A percentile compares a stretch with the other conserved stretches of the same genome.
Conservation (phyloP, 2,329 filamentous ascomycete genomes). For the Pseudocercospora musae region DNA sequence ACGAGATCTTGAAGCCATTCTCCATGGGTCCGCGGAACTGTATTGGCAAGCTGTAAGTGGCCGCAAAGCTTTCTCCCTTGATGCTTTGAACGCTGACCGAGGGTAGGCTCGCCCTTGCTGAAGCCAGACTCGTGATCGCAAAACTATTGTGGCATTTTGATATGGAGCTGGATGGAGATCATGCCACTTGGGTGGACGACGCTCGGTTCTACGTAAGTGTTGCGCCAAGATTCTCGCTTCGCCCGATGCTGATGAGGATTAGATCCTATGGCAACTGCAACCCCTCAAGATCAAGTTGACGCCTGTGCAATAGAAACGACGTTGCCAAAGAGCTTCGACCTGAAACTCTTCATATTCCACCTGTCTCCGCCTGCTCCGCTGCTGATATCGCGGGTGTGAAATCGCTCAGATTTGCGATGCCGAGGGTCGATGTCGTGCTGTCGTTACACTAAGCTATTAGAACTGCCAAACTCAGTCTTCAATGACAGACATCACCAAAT, state of each 20-base stretch:
- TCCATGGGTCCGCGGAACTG: constrained; percentile 30
- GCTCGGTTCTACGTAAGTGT: constrained; percentile 24
- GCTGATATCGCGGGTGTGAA: too few species aligned
- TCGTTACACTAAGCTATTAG: neutral
- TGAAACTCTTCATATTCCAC: too few species aligned
- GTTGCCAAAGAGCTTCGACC: neutral
- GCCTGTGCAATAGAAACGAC: constrained; percentile 5
- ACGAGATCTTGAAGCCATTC: constrained; percentile 34
- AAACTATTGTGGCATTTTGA: constrained; percentile 27
- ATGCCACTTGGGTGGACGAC: constrained; percentile 24
- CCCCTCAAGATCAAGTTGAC: constrained; percentile 20
- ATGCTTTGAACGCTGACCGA: neutral
- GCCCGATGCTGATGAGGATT: neutral
- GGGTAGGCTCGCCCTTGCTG: constrained; percentile 19
- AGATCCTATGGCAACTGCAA: constrained; percentile 23
- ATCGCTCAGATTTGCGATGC: too few species aligned
- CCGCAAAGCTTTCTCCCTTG: neutral
- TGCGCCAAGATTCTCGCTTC: neutral
- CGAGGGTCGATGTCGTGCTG: too few species aligned
- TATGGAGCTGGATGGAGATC: constrained; percentile 23
- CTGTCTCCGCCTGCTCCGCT: too few species aligned
- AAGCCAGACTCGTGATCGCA: constrained; percentile 21
- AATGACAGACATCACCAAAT: neutral
- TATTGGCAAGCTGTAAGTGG: constrained; percentile 26
- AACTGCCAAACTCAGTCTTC: neutral